These are phyloP conservation scores for Penicillium janthinellum DNA, from an alignment of 2,329 filamentous ascomycete genomes.

Conservation along the genomic window DNA sequence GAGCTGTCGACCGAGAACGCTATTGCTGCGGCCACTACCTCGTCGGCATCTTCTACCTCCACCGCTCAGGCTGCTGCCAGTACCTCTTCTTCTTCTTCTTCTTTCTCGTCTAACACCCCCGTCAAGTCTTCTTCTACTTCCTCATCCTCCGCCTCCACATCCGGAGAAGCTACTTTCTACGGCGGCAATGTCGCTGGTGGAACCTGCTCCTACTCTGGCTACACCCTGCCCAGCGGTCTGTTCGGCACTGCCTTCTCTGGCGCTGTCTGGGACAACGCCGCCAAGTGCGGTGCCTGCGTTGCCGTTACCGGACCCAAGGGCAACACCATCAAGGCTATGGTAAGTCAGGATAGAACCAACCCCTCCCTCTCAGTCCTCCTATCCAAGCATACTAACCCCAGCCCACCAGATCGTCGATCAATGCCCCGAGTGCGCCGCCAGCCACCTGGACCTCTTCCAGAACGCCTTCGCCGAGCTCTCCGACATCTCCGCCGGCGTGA, in stretches of 20 bases:
- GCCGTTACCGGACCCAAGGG: constrained; percentile 55
- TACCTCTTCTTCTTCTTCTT: constrained; percentile 10
- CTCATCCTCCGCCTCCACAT: constrained; percentile 5
- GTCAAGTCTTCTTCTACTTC: constrained; percentile 27
- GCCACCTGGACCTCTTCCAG: constrained; percentile 60
- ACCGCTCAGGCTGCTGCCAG: constrained; percentile 3
- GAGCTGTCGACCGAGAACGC: constrained; percentile 11
- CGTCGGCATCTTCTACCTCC: not conserved
- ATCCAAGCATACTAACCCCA: not conserved
- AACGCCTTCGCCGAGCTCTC: constrained; percentile 54
- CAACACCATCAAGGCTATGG: constrained; percentile 65
- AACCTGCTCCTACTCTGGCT: constrained; percentile 64
- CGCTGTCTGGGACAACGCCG: constrained; percentile 56
- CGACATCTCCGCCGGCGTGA: constrained; percentile 49
- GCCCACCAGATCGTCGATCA: constrained; percentile 55
- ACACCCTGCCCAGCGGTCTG: constrained; percentile 61
- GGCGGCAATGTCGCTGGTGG: constrained; percentile 61
- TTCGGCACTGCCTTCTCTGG: constrained; percentile 63
- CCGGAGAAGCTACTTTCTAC: constrained; percentile 56
- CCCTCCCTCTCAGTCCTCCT: not conserved
- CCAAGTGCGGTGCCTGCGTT: constrained; percentile 64
- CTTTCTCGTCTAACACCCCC: constrained; percentile 20
- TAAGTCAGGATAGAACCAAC: constrained; percentile 35
- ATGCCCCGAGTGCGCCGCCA: constrained; percentile 57
- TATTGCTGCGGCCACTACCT: not conserved